Conservation (phyloP, 176 grass and related monocot species). For the Thalia dealbata region DNA sequence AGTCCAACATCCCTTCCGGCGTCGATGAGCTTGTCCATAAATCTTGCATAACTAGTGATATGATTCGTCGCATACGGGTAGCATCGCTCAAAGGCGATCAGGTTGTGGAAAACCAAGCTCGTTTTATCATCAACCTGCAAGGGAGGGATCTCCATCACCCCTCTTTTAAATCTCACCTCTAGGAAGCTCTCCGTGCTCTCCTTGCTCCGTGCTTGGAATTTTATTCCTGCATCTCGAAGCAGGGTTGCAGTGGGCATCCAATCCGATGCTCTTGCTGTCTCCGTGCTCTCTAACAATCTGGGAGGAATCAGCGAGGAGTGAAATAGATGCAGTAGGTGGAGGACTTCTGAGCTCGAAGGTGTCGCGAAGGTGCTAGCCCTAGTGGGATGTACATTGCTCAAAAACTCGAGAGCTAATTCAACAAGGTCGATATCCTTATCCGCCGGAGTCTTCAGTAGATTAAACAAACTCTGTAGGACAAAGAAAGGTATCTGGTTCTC, state of each 20-base stretch:
- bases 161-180: neutral
- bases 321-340: neutral
- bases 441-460: neutral
- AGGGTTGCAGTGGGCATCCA: neutral
- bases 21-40: conserved; percentile 6
- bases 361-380: neutral
- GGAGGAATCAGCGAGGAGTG: neutral
- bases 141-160: neutral
- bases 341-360: too few relatives aligned
- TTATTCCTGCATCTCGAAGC: neutral
- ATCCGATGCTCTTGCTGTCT: neutral
- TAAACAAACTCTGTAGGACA: neutral
- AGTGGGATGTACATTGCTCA: too few relatives aligned
- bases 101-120: neutral
- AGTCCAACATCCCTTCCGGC: neutral
- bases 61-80: too few relatives aligned
- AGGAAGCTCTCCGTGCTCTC: neutral
- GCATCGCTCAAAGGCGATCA: conserved; percentile 5
- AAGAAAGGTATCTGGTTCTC: neutral
- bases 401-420: too few relatives aligned
- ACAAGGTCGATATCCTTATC: neutral
- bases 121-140: neutral
- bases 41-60: neutral
- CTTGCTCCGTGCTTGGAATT: neutral
- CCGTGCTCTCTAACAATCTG: neutral